phyloP scores from a whole-genome alignment of 768 basidiomycete species.

The Candolleomyces aberdarensis region DNA sequence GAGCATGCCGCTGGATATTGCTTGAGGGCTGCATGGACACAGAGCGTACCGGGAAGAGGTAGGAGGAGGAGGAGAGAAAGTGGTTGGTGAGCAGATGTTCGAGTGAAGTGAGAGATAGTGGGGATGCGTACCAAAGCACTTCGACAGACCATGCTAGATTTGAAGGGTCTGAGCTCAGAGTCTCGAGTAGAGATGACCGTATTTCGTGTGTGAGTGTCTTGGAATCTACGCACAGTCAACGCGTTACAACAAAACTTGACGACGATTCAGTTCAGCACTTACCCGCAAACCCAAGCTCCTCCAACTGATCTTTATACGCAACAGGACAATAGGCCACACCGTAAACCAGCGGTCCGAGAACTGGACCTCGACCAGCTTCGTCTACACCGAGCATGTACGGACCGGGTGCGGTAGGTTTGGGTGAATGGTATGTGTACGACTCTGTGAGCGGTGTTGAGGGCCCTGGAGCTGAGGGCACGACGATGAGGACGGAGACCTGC shows the following conservation, averaged over 20 bases:
- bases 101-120: too few relatives aligned
- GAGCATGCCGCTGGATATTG: constrained; percentile 91
- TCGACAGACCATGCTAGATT: constrained; percentile 83
- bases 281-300: constrained; percentile 91
- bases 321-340: constrained; percentile 91
- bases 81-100: not conserved
- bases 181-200: constrained; percentile 60
- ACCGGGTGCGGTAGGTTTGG: constrained; percentile 62
- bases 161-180: constrained; percentile 63
- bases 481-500: not conserved
- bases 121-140: constrained; percentile 53
- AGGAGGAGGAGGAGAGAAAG: not conserved
- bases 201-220: constrained; percentile 80
- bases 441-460: constrained; percentile 55
- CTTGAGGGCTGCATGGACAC: constrained; percentile 86
- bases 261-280: constrained; percentile 13
- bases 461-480: constrained; percentile 56
- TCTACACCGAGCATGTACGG: constrained; percentile 98
- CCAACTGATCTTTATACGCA: constrained; percentile 69
- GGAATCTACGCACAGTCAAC: constrained; percentile 61
- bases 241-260: not conserved
- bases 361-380: constrained; percentile 95
- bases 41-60: too few relatives aligned
- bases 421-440: constrained; percentile 79
- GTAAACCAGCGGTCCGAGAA: constrained; percentile 93